These are phyloP conservation scores for Volvox reticuliferus DNA, from an alignment of 139 green algal species.

Conservation along the genomic window DNA sequence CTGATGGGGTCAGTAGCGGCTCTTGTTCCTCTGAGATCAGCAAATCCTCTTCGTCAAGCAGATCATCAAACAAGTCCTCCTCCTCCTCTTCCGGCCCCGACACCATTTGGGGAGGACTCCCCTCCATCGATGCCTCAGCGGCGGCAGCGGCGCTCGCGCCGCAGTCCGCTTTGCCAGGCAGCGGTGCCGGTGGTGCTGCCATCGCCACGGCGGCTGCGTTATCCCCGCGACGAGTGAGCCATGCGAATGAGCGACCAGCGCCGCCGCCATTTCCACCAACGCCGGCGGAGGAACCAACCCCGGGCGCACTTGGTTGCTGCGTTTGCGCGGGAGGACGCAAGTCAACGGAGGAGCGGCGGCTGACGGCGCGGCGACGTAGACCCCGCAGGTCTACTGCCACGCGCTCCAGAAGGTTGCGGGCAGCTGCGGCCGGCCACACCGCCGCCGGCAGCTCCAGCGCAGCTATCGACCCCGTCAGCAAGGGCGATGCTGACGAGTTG, in stretches of 20 bases:
- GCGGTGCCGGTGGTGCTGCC: not conserved
- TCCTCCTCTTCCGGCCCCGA: not conserved
- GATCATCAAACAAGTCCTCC: not conserved
- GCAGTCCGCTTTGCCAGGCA: not conserved
- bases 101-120: too few relatives aligned
- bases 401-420: conserved; percentile 14
- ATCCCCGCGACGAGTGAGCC: not conserved
- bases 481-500: not conserved
- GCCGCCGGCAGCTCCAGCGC: not conserved
- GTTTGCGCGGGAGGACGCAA: not conserved
- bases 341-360: not conserved
- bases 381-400: conserved; percentile 38
- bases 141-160: too few relatives aligned
- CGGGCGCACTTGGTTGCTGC: not conserved
- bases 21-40: not conserved
- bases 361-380: not conserved
- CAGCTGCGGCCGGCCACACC: not conserved
- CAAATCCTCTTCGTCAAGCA: not conserved
- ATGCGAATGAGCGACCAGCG: not conserved
- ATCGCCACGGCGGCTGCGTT: not conserved
- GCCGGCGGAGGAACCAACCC: not conserved
- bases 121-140: not conserved
- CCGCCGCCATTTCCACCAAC: not conserved
- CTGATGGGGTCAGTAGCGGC: not conserved
- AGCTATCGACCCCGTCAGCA: not conserved